Conservation (phyloP, 495 filamentous ascomycete species). For the Daldinia grandis region DNA sequence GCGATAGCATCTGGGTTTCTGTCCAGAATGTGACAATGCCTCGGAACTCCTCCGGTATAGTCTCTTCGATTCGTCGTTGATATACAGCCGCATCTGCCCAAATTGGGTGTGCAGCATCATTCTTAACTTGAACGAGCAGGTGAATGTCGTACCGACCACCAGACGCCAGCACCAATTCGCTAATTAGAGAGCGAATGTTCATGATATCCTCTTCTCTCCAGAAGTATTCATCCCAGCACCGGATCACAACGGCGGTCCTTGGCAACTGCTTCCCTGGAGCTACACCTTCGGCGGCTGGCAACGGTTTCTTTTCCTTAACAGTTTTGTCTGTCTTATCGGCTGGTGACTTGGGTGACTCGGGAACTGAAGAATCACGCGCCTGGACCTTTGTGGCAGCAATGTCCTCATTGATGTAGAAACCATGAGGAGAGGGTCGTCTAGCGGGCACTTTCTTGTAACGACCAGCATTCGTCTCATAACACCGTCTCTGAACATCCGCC, state of each 20-base stretch:
- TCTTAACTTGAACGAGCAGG: slow-evolving; percentile 77
- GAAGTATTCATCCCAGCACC: slow-evolving; percentile 74
- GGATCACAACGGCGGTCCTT: slow-evolving; percentile 77
- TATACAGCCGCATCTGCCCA: slow-evolving; percentile 70
- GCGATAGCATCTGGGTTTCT: slow-evolving; percentile 85
- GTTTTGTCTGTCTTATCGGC: neutral
- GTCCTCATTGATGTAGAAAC: slow-evolving; percentile 53
- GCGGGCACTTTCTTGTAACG: slow-evolving; percentile 64
- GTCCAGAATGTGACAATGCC: slow-evolving; percentile 92
- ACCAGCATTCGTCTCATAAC: slow-evolving; percentile 71
- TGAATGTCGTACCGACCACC: slow-evolving; percentile 85
- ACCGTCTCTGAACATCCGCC: slow-evolving; percentile 76
- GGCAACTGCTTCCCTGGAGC: slow-evolving; percentile 63
- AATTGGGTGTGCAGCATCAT: slow-evolving; percentile 69
- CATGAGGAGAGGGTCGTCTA: slow-evolving; percentile 52
- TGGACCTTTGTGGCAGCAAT: slow-evolving; percentile 17
- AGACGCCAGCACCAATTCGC: slow-evolving; percentile 76
- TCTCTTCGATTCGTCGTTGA: slow-evolving; percentile 65
- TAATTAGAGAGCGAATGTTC: slow-evolving; percentile 76
- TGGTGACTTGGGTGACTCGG: slow-evolving; percentile 12
- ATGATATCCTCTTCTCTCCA: slow-evolving; percentile 75
- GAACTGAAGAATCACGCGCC: slow-evolving; percentile 27
- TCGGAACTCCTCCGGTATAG: slow-evolving; percentile 84
- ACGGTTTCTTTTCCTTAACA: slow-evolving; percentile 14
- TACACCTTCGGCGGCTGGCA: slow-evolving; percentile 44